Evolutionary conservation across 108 stramenopile species (phyloP), one percentile per base, ranked within the genome.

Genomic region (Cyclotella atomus): DNA sequence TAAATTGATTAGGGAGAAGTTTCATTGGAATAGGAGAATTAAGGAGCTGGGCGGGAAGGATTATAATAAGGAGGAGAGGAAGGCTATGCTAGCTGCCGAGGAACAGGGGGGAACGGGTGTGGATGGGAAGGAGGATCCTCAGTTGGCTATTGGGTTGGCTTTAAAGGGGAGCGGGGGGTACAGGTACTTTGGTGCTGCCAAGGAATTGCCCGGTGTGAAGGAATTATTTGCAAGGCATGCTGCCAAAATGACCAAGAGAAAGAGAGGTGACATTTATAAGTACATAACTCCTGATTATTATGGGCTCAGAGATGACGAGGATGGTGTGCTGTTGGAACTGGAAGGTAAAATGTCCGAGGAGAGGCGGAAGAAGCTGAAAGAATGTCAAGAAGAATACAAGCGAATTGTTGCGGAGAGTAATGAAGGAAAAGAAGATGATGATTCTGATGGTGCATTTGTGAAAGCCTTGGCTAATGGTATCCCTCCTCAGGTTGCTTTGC

Each of bases 141-240:
- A 65, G 49, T 16, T 52, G 38, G 65, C 73, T 4, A 63, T 76
- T 67, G 79, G 93, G 27, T 19, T 85, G 35, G 82, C 75, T 17
- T 57, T 89, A 25, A 85, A 84, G 33, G 85, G 85, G 29, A 71
- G 76, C 28, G 83, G 87, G 16, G 93, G 93, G 23, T 98, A 98
- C 76, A 82, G 86, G 44, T 98, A 98, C 61, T 98, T 95, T 82
- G 98, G 98, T 47, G 95, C 95, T 7, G 96, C 97, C 27, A 95
- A 93, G 74, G 92, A 95, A 36, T 73, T 98, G 41, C 98, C 98
- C 16, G 97, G 97, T 7, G 96, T 98, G 29, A 85, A 89, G 25
- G 98, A 98, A 74, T 60, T 97, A 23, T 92, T 98, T 70, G 86
- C 75, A 38, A 81, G 83, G 60, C 62, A 83, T 56, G 87, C 87